Evolutionary conservation across 2,329 filamentous ascomycete species (phyloP), one percentile per base, ranked within the genome.

Genomic region (Ceratocystis destructans): DNA sequence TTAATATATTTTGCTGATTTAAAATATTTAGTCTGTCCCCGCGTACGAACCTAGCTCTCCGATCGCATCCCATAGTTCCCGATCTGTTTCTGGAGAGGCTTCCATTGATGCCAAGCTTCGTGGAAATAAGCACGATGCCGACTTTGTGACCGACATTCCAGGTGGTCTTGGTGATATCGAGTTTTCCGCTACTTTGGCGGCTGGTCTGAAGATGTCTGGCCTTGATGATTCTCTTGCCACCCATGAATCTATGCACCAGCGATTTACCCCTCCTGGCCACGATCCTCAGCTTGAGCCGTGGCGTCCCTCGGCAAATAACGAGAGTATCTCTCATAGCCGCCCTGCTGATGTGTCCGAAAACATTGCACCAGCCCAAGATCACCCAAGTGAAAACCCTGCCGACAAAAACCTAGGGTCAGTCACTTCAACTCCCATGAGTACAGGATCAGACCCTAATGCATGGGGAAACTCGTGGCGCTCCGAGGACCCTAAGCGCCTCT

Each of bases 61-160:
- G n/a, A 50, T 68, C n/a, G 46, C 48, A 48, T 59, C 46, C n/a
- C 59, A 65, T 64, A 45, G 20, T 20, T 76, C 69, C 76, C 77
- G 69, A 70, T 22, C 50, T 15, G 37, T 53, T n/a, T 61, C 41
- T 45, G 53, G 48, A 31, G 31, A 64, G 61, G 25, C 55, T 28
- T 25, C 33, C 48, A 55, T 53, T 31, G 64, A 61, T 8, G 28
- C 6, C 7, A 20, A 64, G n/a, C 20, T 46, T 41, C 65, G n/a
- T 5, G 20, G 31, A 3, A 22, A 31, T 4, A 33, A 17, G 2
- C n/a, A 22, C 17, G n/a, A 50, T 17, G 61, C 15, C 17, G 44
- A 63, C 3, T 20, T 22, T 5, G 61, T 50, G 25, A 31, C 61
- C 15, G 15, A 20, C 22, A 63, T 63, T 8, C 61, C 28, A 15